phyloP scores from a whole-genome alignment of 805 yeast genomes.

The Zygoascus flipseniorum region DNA sequence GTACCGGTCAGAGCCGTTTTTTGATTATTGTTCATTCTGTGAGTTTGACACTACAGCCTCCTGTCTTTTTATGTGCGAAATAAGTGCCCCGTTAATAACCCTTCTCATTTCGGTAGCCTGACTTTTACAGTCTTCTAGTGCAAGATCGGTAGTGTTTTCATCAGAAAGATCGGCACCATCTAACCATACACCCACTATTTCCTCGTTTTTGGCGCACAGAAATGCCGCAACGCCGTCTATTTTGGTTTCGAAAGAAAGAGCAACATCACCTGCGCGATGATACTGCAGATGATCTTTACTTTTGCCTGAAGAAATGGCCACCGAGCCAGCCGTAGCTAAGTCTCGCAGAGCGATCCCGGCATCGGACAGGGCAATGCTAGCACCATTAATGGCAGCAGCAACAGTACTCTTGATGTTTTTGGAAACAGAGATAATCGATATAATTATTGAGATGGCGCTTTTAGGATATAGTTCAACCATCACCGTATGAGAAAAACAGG shows the following conservation, averaged over 20 bases:
- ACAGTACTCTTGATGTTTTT: conserved; percentile 28
- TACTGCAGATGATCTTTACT: neutral
- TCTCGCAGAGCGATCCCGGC: conserved; percentile 77
- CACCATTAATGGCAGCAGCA: conserved; percentile 50
- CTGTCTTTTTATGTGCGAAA: conserved; percentile 13
- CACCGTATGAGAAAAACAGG: conserved; percentile 45
- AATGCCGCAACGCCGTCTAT: conserved; percentile 37
- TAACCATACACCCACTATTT: conserved; percentile 48
- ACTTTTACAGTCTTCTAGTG: conserved; percentile 31
- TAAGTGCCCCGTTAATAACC: conserved; percentile 39
- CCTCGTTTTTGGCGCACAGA: conserved; percentile 40
- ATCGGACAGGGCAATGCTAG: conserved; percentile 71
- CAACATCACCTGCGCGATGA: neutral
- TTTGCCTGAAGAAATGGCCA: conserved; percentile 4
- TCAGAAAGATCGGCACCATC: conserved; percentile 27
- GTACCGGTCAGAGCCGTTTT: too few relatives aligned
- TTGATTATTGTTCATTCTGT: too few relatives aligned
- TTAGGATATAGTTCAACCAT: conserved; percentile 75
- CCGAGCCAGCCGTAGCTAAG: conserved; percentile 46
- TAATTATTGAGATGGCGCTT: conserved; percentile 72
- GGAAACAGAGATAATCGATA: conserved; percentile 52
- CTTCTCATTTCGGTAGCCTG: conserved; percentile 29
- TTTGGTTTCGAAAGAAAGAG: neutral
- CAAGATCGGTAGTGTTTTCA: conserved; percentile 1
- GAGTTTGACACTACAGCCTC: conserved; percentile 1